phyloP scores from a whole-genome alignment of 768 basidiomycete species.

The Lactarius sp. region DNA sequence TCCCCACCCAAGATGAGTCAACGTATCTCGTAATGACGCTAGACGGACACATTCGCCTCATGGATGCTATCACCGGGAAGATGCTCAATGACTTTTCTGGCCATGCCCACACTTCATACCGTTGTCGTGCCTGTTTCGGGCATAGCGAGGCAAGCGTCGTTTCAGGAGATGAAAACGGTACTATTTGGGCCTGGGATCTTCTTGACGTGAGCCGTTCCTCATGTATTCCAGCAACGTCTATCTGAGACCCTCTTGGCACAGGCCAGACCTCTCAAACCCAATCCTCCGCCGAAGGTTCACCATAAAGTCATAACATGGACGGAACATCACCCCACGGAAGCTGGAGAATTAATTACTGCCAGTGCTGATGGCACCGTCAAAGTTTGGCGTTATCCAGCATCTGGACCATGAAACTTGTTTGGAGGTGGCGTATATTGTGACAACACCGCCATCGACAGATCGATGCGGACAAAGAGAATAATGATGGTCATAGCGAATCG shows the following conservation, averaged over 20 bases:
- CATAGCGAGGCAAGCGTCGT: constrained; percentile 77
- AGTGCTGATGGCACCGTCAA: constrained; percentile 90
- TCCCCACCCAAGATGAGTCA: constrained; percentile 72
- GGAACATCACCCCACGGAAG: constrained; percentile 80
- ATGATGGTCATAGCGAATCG: not conserved
- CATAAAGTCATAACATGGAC: constrained; percentile 87
- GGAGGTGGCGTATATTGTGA: constrained; percentile 2
- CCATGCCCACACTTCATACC: constrained; percentile 68
- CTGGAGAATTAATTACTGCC: constrained; percentile 80
- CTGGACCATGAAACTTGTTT: constrained; percentile 11
- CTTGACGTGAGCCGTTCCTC: constrained; percentile 59
- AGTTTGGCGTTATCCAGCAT: constrained; percentile 63
- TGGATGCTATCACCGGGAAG: constrained; percentile 80
- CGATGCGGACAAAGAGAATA: not conserved
- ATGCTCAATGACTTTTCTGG: constrained; percentile 82
- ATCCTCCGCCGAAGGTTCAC: constrained; percentile 75
- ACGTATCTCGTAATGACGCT: constrained; percentile 80
- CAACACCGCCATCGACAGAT: constrained; percentile 1
- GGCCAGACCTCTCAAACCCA: constrained; percentile 66
- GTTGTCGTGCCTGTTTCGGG: constrained; percentile 77
- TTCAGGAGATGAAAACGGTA: constrained; percentile 87
- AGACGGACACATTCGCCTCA: constrained; percentile 79
- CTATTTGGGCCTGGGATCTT: constrained; percentile 90
- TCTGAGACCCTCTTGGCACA: constrained; percentile 30
- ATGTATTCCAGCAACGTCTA: not conserved